phyloP scores from a whole-genome alignment of 2,329 filamentous ascomycete genomes.

The Allantophomopsis cytisporea region DNA sequence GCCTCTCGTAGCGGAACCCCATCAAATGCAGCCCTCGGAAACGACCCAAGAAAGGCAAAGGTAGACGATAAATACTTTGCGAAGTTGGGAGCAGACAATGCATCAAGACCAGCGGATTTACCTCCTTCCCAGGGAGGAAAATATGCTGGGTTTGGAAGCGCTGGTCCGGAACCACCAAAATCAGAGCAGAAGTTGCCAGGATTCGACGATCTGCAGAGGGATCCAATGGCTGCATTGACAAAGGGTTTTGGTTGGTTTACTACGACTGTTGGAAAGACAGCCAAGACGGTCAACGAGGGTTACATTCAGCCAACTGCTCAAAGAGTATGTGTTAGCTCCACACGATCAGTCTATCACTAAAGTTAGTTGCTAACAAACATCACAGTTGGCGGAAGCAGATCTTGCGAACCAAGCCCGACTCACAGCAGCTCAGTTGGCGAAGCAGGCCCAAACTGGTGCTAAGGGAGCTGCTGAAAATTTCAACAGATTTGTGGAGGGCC shows the following conservation, averaged over 20 bases:
- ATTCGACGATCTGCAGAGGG: constrained; percentile 81
- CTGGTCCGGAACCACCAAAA: constrained; percentile 38
- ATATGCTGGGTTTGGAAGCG: constrained; percentile 81
- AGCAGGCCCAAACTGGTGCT: constrained; percentile 54
- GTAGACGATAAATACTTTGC: constrained; percentile 87
- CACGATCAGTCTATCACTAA: constrained; percentile 2
- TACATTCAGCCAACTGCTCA: constrained; percentile 90
- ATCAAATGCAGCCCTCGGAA: neutral
- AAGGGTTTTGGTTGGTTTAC: constrained; percentile 95
- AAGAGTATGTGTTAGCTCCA: constrained; percentile 42
- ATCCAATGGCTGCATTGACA: constrained; percentile 75
- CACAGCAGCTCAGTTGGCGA: constrained; percentile 51
- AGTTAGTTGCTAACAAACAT: constrained; percentile 11
- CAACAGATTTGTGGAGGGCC: constrained; percentile 77
- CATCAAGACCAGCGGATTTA: constrained; percentile 55
- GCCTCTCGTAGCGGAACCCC: constrained; percentile 13
- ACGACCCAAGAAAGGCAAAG: constrained; percentile 34
- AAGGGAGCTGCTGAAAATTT: constrained; percentile 68
- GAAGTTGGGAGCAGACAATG: constrained; percentile 71
- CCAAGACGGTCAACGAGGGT: constrained; percentile 79
- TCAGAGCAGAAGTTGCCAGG: constrained; percentile 40
- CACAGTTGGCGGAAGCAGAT: constrained; percentile 65
- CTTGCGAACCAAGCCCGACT: constrained; percentile 53
- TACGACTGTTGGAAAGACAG: constrained; percentile 75
- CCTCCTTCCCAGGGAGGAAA: constrained; percentile 88